A percentile compares a stretch with the other conserved stretches of the same genome.
Evolutionary conservation across 371 early-diverging fungal genomes (phyloP).

Genomic region (Saksenaea vasiformis): DNA sequence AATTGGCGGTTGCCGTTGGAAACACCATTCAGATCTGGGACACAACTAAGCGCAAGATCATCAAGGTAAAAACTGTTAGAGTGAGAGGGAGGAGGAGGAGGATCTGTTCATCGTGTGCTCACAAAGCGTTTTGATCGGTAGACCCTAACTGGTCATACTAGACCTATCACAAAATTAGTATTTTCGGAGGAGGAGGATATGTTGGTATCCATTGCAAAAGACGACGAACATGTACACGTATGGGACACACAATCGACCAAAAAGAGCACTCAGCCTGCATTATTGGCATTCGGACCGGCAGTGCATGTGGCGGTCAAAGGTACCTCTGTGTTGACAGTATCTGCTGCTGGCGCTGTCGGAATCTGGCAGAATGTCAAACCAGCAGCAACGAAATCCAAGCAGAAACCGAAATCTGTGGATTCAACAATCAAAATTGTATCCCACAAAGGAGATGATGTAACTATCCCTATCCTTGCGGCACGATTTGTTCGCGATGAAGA

Average conservation of each 20-base stretch:
- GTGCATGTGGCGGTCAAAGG: conserved; percentile 54
- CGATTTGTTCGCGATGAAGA: conserved; percentile 33
- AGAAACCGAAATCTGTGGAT: conserved; percentile 24
- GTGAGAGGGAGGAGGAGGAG: too few relatives aligned
- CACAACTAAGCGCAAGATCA: conserved; percentile 33
- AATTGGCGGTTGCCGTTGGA: conserved; percentile 47
- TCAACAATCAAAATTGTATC: conserved; percentile 41
- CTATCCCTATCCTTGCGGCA: conserved; percentile 53
- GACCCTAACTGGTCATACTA: conserved; percentile 64
- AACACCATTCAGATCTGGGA: conserved; percentile 59
- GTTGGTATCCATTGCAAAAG: conserved; percentile 57
- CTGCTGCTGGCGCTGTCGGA: conserved; percentile 57
- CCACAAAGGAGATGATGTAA: conserved; percentile 20
- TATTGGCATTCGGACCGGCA: conserved; percentile 15
- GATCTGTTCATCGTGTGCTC: too few relatives aligned
- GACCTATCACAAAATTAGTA: conserved; percentile 43
- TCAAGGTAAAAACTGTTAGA: conserved; percentile 27
- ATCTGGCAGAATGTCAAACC: conserved; percentile 54
- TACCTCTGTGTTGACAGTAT: conserved; percentile 53
- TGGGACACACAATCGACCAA: conserved; percentile 51
- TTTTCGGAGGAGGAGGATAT: conserved; percentile 49
- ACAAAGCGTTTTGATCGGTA: too few relatives aligned
- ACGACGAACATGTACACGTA: conserved; percentile 64
- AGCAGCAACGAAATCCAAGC: conserved; percentile 23
- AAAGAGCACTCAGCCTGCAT: conserved; percentile 29